Evolutionary conservation across 768 basidiomycete genomes (phyloP), one percentile per base, ranked within the genome.

Genomic region (Boletus speciosus): DNA sequence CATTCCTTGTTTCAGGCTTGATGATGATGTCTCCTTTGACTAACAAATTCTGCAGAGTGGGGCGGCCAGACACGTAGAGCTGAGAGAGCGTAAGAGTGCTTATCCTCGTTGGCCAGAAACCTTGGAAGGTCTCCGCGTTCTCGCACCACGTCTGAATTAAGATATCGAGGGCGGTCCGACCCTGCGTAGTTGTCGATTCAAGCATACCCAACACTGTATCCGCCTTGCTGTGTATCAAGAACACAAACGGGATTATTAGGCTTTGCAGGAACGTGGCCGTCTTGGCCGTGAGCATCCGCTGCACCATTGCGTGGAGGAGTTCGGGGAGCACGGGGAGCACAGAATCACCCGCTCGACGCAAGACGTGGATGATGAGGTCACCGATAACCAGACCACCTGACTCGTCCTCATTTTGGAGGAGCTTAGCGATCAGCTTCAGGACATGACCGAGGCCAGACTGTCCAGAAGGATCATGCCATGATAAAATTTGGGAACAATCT

Each of bases 1-100:
- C 87, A 70, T 95, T 80, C 60, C 83, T 81, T 29, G 89, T 92
- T 61, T 85, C 84, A 2, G 84, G 83, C 53, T 82, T 86, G 51
- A 98, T 79, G 43, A 98, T 85, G 54, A 97, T 81, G 67, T 98
- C 94, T 8, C 96, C 96, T 69, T 94, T 95, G 42, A 98, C 96
- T 27, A 76, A 68, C 12, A 97, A 72, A 35, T 73, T 78, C 57
- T 82, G 81, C 59, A 98, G 61, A 55, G 81, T 82, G 11, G 84
- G 78, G n/a, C 87, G 78, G 50, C 82, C 78, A 6, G 84, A 81
- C 0, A 73, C 72, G 64, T 88, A 88, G 23, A 98, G 77, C 56
- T 88, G 82, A 29, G 81, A 81, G 47, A 99, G 73, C 1, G 88
- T 95, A 51, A 98, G 73, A 37, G 83, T 86, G 69, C 92, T 94